Percentiles rank a stretch among this genome's conserved stretches.
Evolutionary conservation across 306 rosid genomes (phyloP).

Genomic region (Acacia melanoxylon): DNA sequence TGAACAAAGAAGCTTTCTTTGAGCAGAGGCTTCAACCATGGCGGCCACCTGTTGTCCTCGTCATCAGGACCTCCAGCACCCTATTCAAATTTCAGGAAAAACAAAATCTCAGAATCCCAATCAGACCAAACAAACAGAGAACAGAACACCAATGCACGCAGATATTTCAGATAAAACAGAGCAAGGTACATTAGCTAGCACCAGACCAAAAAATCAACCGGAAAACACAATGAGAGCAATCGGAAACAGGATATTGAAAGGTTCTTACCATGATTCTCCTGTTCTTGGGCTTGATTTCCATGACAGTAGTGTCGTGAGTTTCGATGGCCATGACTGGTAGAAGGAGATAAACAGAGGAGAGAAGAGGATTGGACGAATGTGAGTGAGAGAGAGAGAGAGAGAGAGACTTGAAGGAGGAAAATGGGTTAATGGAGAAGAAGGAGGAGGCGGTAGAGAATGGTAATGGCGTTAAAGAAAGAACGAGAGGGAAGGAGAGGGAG

Average conservation of each 20-base stretch:
- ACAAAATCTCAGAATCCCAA: not conserved
- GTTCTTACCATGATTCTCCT: constrained; percentile 80
- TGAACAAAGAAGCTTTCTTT: constrained; percentile 87
- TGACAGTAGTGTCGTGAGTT: constrained; percentile 66
- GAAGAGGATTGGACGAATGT: not conserved
- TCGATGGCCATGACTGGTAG: constrained; percentile 77
- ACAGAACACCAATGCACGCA: constrained; percentile 13
- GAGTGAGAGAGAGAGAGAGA: constrained; percentile 19
- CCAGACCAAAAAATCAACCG: not conserved
- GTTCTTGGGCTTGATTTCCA: constrained; percentile 93
- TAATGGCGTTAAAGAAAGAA: constrained; percentile 38
- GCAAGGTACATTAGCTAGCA: constrained; percentile 15
- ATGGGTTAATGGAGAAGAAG: constrained; percentile 72
- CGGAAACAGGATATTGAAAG: not conserved
- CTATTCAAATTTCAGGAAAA: constrained; percentile 33
- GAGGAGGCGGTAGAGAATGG: constrained; percentile 52
- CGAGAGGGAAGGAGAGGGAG: constrained; percentile 26
- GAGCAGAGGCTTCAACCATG: constrained; percentile 94
- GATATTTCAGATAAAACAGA: constrained; percentile 10
- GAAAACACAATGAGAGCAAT: constrained; percentile 5
- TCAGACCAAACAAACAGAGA: not conserved
- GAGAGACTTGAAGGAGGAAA: constrained; percentile 58
- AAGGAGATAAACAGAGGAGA: not conserved
- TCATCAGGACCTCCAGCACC: constrained; percentile 96
- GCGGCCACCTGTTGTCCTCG: constrained; percentile 92